phyloP scores from a whole-genome alignment of 306 rosid genomes.

The Cucumis cinereus region DNA sequence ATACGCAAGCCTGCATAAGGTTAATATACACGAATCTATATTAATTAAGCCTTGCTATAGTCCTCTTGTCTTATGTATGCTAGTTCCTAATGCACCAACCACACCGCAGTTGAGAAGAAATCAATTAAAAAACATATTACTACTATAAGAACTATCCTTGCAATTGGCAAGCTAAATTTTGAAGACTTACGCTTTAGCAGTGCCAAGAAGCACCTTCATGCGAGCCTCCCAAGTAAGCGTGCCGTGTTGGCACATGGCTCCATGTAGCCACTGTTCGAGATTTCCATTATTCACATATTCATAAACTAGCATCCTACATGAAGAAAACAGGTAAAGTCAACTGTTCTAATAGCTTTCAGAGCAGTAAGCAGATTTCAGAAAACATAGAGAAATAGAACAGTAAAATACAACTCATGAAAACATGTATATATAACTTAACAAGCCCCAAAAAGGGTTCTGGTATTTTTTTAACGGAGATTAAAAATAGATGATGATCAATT shows the following conservation, averaged over 20 bases:
- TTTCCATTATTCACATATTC: conserved; percentile 94
- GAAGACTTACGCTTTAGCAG: conserved; percentile 87
- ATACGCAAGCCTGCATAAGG: conserved; percentile 66
- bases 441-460: neutral
- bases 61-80: neutral
- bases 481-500: neutral
- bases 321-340: neutral
- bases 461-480: neutral
- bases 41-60: neutral
- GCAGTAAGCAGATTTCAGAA: neutral
- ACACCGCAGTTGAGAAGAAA: neutral
- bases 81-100: neutral
- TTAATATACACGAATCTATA: neutral
- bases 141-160: neutral
- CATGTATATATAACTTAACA: neutral
- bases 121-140: neutral
- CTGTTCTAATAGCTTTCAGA: neutral
- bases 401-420: neutral
- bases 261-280: conserved; percentile 92
- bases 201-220: conserved; percentile 68
- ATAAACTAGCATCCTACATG: conserved; percentile 74
- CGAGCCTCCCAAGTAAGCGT: conserved; percentile 90
- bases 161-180: neutral
- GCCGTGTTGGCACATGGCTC: conserved; percentile 64
- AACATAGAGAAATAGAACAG: neutral